phyloP scores from a whole-genome alignment of 2,329 filamentous ascomycete genomes.

The Corinectria fuckeliana region DNA sequence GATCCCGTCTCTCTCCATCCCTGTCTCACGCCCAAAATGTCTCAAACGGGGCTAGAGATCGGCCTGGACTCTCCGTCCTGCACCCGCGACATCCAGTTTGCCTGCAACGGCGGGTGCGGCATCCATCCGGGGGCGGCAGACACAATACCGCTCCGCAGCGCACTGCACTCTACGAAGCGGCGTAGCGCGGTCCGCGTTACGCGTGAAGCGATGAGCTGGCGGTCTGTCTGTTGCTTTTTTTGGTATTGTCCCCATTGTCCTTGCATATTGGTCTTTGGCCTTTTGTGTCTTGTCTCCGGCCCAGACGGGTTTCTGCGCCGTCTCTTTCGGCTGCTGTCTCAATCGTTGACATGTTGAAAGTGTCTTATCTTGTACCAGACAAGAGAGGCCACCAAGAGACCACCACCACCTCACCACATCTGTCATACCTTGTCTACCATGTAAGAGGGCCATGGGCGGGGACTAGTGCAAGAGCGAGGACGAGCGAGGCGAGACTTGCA shows the following conservation, averaged over 20 bases:
- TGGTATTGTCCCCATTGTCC: background rate
- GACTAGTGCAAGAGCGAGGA: background rate
- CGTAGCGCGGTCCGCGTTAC: background rate
- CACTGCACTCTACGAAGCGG: background rate
- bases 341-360: background rate
- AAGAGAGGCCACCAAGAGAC: background rate
- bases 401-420: background rate
- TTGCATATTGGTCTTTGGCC: background rate
- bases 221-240: background rate
- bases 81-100: background rate
- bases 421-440: constrained; percentile 6
- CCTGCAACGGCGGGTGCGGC: background rate
- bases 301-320: background rate
- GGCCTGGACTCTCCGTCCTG: background rate
- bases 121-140: background rate
- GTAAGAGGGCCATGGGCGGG: background rate
- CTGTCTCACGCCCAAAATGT: constrained; percentile 3
- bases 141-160: background rate
- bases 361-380: background rate
- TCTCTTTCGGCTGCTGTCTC: background rate
- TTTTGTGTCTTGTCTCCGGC: background rate
- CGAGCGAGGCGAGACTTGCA: constrained; percentile 8
- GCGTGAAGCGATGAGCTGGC: background rate
- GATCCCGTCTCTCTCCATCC: constrained; percentile 13
- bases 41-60: constrained; percentile 11